A percentile compares a stretch with the other conserved stretches of the same genome.
Conservation (phyloP, 1,139 yeast species). For the Suhomyces coccinellae region DNA sequence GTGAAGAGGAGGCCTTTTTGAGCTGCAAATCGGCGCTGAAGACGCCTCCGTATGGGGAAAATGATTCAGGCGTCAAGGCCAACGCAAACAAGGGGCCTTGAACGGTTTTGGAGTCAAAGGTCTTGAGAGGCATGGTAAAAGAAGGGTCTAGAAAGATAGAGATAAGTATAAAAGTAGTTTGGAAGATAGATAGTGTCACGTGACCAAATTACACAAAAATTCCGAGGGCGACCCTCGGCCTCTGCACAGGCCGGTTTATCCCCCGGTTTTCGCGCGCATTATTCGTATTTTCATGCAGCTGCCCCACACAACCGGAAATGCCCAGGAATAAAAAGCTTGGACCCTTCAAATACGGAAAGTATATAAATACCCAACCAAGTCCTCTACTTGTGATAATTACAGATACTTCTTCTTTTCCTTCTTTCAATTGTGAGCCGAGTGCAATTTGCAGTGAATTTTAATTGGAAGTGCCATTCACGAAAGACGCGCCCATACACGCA, state of each 20-base stretch:
- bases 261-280: neutral
- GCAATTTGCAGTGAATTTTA: too few species aligned
- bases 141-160: neutral
- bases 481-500: too few species aligned
- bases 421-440: too few species aligned
- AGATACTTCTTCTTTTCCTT: too few species aligned
- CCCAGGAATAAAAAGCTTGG: too few species aligned
- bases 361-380: too few species aligned
- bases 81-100: slow-evolving; percentile 32
- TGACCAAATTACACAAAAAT: neutral
- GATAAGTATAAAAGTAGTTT: neutral
- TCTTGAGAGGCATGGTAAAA: slow-evolving; percentile 40
- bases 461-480: too few species aligned
- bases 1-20: slow-evolving; percentile 30
- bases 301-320: neutral
- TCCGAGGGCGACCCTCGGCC: too few species aligned
- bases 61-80: slow-evolving; percentile 43
- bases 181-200: slow-evolving; percentile 4
- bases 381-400: too few species aligned
- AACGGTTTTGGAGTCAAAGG: slow-evolving; percentile 30
- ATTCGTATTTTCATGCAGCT: neutral
- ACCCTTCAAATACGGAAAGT: neutral
- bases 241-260: neutral
- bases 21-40: slow-evolving; percentile 49
- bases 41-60: slow-evolving; percentile 47